Base-by-base conservation (phyloP, 2,329 filamentous ascomycete genomes). In the Botrytis byssoidea region DNA sequence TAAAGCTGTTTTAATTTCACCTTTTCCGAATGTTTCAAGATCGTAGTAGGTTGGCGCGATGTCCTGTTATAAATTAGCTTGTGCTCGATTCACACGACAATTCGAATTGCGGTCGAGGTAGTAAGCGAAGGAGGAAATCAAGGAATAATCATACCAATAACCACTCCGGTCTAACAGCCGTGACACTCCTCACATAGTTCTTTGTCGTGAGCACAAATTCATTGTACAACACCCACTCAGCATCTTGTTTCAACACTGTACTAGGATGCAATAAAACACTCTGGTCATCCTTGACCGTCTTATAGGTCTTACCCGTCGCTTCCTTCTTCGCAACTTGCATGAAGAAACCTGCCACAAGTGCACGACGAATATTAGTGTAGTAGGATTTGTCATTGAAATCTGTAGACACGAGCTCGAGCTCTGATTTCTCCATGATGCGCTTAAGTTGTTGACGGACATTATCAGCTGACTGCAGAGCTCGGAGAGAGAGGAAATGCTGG, bases 301-400 rank as follows among this genome's bases (percentile, higher is more conserved):
- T 90, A 84, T 99, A 99, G 60, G 93, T 89, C 87, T 98, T 98
- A 81, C 93, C 93, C 44, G 89, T 91, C 70, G 89, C 90, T 81
- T 98, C 94, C 81, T 92, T 94, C 90, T 97, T 98, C 74, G 96
- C 97, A 35, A 98, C 93, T 83, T 99, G 96, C 96, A 99, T 99
- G 87, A 99, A 99, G 88, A 99, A 99, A 48, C 97, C 96, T 0
- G 95, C 89, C 20, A 98, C 92, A 22, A 99, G 88, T 14, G 96
- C 95, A 55, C 94, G 91, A 63, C 95, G 93, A 80, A 99, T 99
- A 83, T 99, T 99, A 82, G 90, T 94, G 84, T 98, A 99, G 86
- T 99, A 99, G 81, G 97, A 93, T 86, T 97, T 97, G 85, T 98
- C 91, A 79, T 95, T 92, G 81, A 97, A 98, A 0, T 92, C 89